Base-by-base conservation (phyloP, 305 asterid genomes). In the Plantago coronopus region DNA sequence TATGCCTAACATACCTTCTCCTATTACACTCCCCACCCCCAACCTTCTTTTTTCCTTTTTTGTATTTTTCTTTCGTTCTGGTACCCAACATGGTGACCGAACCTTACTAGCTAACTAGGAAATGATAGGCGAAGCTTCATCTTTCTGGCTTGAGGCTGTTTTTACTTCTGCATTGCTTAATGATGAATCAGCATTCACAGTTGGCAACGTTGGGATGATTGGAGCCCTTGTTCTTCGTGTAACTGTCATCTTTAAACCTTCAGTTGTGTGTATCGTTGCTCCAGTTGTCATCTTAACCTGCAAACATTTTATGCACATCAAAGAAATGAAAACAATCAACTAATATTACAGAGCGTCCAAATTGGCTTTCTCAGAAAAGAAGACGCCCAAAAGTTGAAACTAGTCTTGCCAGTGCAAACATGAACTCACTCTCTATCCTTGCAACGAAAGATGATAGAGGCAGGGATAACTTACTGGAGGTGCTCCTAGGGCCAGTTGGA, bases 231-330 rank as follows among this genome's bases (percentile, higher is more conserved):
- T 79, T 70, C 99, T 75, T 38, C 83, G 79, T 38, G 94, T 93
- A 23, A 89, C 94, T 1, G 89, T 89, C 99, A 93, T 85, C 18
- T 73, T 85, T 70, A 93, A 75, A 59, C 99, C 99, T 70, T 82
- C 84, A 15, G 97, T 93, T 20, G 99, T 93, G 81, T 93, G 99
- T 70, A 93, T 93, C 6, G 97, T 93, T 29, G 99, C 99, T 23
- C 99, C 99, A 9, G 99, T 93, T 10, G 99, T 93, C 97, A 93
- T 89, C 64, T 76, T 79, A 45, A 93, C 99, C 99, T 90, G 83
- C 62, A 72, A 61, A 68, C 55, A 14, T 18, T 47, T 17, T 22
- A 22, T 31, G 21, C 51, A 37, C 9, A 34, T 34, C 40, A 34
- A 9, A 31, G 1, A 31, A 31, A 31, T 31, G 9, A 31, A 31